Base-by-base conservation (phyloP, 2,329 filamentous ascomycete species). In the Paecilomyces sp. region DNA sequence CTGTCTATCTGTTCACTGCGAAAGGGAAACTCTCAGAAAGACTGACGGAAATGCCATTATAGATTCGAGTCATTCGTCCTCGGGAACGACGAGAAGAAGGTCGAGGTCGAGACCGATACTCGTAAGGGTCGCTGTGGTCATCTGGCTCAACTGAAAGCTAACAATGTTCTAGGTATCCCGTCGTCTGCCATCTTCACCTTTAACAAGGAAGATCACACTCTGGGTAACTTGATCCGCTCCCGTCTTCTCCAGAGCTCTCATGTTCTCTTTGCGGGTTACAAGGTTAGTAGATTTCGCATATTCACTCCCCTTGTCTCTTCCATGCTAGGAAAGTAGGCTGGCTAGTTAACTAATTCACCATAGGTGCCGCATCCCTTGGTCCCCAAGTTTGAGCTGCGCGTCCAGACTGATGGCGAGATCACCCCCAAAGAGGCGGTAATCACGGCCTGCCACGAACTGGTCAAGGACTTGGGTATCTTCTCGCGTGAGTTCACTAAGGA, bases 51-150 rank as follows among this genome's bases (percentile, higher is more conserved):
- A 47, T 41, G 34, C 25, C 22, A 58, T 30, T 60, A 70, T 63
- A 97, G 94, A 72, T 96, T 95, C 80, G 94, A 97, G 82, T 85
- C 95, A 55, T 97, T 97, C 79, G 79, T 97, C 64, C 88, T 97
- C 61, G 85, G 77, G 50, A 89, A 92, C 55, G 92, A 88, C 63
- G 91, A 99, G 83, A 94, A 93, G 82, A 97, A 97, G 79, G 91
- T 96, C 60, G 89, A 92, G 61, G 88, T 92, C 77, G 88, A 90
- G 71, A 83, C 91, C 6, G 94, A 96, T 73, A 94, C 92, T 60
- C 91, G 93, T 96, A 82, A 76, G 88, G 78, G 36, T 24, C n/a
- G 12, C 36, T 61, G 22, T 60, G n/a, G 8, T 47, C 24, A 7
- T 25, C 15, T 41, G 52, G 15, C n/a, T 36, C 5, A 31, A n/a